These are phyloP conservation scores for Wickerhamiella cacticola DNA, from an alignment of 805 yeast genomes.

Conservation along the genomic window DNA sequence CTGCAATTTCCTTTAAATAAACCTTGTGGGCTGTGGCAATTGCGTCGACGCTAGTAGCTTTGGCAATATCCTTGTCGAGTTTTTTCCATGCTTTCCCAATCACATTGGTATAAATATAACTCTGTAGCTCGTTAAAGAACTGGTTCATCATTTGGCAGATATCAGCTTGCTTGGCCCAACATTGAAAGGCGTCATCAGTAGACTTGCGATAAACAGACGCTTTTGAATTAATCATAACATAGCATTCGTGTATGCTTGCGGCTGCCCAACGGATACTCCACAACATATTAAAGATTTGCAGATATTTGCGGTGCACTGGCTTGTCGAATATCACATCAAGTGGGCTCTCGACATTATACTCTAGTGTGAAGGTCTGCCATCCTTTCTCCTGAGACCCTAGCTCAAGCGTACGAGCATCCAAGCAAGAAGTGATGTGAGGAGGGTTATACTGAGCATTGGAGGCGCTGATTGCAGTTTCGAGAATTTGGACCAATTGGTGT, in stretches of 20 bases:
- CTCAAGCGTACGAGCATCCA: conserved; percentile 77
- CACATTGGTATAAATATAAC: conserved; percentile 29
- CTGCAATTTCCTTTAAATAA: conserved; percentile 25
- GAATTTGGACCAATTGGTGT: conserved; percentile 49
- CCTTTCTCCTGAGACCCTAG: conserved; percentile 52
- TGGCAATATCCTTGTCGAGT: neutral
- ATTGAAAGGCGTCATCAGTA: conserved; percentile 17
- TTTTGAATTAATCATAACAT: conserved; percentile 30
- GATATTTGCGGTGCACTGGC: conserved; percentile 40
- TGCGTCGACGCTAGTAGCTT: conserved; percentile 28
- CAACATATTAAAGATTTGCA: conserved; percentile 71
- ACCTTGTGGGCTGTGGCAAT: conserved; percentile 27
- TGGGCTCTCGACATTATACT: conserved; percentile 45
- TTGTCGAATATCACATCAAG: conserved; percentile 45
- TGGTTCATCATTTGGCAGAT: conserved; percentile 27
- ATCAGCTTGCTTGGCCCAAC: conserved; percentile 23
- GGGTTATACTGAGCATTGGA: conserved; percentile 28
- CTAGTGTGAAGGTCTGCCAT: conserved; percentile 88
- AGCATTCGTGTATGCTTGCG: conserved; percentile 38
- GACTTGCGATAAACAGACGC: conserved; percentile 15
- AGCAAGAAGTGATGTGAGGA: conserved; percentile 36
- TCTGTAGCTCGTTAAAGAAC: conserved; percentile 29
- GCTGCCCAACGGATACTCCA: conserved; percentile 65
- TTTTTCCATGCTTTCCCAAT: conserved; percentile 31
- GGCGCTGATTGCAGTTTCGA: conserved; percentile 48